Percentiles rank a stretch among this genome's conserved stretches.
phyloP scores from a whole-genome alignment of 352 stramenopile species.

The Globisporangium nodosum region DNA sequence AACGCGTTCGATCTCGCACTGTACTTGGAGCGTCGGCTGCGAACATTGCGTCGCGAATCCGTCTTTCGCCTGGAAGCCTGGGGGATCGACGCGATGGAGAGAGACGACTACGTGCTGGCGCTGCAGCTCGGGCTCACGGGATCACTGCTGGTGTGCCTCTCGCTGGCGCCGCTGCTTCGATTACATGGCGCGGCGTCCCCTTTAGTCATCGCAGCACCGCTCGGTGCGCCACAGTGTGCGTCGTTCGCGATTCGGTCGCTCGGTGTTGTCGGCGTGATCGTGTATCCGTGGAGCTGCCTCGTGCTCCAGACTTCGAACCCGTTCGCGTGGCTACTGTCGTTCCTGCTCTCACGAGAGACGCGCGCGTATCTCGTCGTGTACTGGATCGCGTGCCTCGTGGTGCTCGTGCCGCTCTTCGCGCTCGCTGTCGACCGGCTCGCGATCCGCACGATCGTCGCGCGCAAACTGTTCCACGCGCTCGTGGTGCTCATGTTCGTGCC shows the following conservation, averaged over 20 bases:
- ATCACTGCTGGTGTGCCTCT: constrained; percentile 39
- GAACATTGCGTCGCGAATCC: background rate
- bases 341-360: constrained; percentile 25
- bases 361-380: constrained; percentile 44
- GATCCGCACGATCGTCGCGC: constrained; percentile 64
- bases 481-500: constrained; percentile 77
- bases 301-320: constrained; percentile 61
- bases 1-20: constrained; percentile 46
- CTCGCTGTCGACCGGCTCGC: constrained; percentile 25
- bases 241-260: constrained; percentile 27
- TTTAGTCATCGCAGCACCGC: constrained; percentile 22
- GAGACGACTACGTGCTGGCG: constrained; percentile 39
- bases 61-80: constrained; percentile 14
- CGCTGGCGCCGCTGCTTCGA: constrained; percentile 39
- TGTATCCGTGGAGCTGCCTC: constrained; percentile 66
- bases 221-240: constrained; percentile 20
- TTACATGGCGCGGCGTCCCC: constrained; percentile 39
- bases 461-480: constrained; percentile 80
- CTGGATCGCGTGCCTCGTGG: constrained; percentile 42
- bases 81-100: constrained; percentile 24
- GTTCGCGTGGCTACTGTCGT: constrained; percentile 48
- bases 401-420: constrained; percentile 55
- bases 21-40: constrained; percentile 35
- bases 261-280: constrained; percentile 23
- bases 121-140: constrained; percentile 56